These are phyloP conservation scores for Eremothecium gossypii DNA, from an alignment of 1,139 yeast species.

Conservation along the genomic window DNA sequence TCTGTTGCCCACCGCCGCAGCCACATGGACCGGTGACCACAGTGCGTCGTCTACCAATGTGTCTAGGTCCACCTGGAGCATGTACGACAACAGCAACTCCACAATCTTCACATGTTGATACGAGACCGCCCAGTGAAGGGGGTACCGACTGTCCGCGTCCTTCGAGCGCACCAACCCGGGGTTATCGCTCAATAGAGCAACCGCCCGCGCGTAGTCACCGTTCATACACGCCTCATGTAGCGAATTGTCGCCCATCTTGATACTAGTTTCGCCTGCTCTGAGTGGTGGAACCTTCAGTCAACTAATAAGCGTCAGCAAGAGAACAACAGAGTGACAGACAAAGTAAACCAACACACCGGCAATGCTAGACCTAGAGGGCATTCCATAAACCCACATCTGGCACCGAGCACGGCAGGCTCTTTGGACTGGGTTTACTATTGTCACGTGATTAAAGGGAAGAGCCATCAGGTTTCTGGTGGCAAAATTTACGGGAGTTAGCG, in stretches of 20 bases:
- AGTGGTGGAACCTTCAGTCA: too few species aligned
- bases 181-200: conserved; percentile 15
- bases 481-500: too few species aligned
- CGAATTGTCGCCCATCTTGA: conserved; percentile 12
- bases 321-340: too few species aligned
- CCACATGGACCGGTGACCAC: conserved; percentile 84
- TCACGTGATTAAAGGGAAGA: too few species aligned
- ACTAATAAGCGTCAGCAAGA: too few species aligned
- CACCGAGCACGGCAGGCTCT: too few species aligned
- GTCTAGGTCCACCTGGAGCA: conserved; percentile 48
- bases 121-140: conserved; percentile 87
- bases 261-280: background rate
- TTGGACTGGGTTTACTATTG: too few species aligned
- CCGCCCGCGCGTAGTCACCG: conserved; percentile 20
- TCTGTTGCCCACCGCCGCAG: conserved; percentile 62
- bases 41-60: conserved; percentile 64
- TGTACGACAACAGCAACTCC: conserved; percentile 17
- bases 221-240: conserved; percentile 28
- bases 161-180: conserved; percentile 12
- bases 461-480: too few species aligned
- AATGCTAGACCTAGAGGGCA: too few species aligned
- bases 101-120: conserved; percentile 48
- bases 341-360: too few species aligned
- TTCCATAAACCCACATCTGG: too few species aligned
- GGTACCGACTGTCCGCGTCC: conserved; percentile 73